Base-by-base conservation (phyloP, 805 yeast genomes). In the Teunomyces lycoperdinae region DNA sequence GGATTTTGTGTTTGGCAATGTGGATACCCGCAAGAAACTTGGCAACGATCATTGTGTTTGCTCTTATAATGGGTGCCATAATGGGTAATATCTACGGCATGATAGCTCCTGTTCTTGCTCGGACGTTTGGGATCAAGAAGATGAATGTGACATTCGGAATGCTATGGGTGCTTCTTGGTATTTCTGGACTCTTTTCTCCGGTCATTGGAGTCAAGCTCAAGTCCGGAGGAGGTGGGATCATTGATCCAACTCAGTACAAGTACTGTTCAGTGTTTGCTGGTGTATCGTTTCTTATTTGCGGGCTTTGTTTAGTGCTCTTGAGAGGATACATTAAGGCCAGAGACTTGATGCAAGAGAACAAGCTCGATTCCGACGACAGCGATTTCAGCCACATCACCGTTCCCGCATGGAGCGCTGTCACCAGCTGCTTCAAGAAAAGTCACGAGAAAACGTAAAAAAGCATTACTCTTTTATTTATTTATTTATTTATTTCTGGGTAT, bases 21-120 rank as follows among this genome's bases (percentile, higher is more conserved):
- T 59, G 64, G 63, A 54, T 60, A 33, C 64, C 64, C 1, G 61
- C 62, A 1, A 46, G 52, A 14, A 59, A 56, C 48, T 57, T 42
- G 30, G 63, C 56, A 33, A 58, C 55, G 16, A 42, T 58, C 8
- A 20, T 57, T 11, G 54, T 14, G 14, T 50, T 50, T 42, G 52
- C 52, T 4, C 14, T 60, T 14, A 24, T 59, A 5, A 46, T 50
- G 43, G 63, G 63, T 11, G 48, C 49, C 30, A 27, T 54, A 24
- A 62, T 60, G 63, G 63, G 63, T 8, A 49, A 58, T 32, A 48
- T 60, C 14, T 60, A 50, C 36, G 60, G 55, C 7, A 55, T 59
- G 20, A 52, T 55, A 11, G 52, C 59, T 7, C 57, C 62, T 9
- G 45, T 60, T n/a, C 41, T 53, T 20, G 47, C 60, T 20, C 46